These are phyloP conservation scores for Lenzites betulinus DNA, from an alignment of 768 basidiomycete species.

Conservation along the genomic window DNA sequence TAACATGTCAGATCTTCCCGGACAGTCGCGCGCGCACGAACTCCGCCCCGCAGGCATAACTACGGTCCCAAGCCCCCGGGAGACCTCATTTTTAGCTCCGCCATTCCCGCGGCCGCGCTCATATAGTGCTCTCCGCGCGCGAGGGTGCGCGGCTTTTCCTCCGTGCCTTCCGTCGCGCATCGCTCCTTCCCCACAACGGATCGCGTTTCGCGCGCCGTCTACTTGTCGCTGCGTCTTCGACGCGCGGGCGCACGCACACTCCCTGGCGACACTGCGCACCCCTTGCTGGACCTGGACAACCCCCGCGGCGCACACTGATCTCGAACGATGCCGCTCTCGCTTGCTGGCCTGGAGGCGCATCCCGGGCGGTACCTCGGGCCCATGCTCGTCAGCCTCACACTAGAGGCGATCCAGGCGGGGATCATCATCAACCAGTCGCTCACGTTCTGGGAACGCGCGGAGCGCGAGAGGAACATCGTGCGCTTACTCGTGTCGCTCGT, in stretches of 20 bases:
- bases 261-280: not conserved
- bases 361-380: conserved; percentile 29
- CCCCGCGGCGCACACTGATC: not conserved
- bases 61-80: conserved; percentile 3
- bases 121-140: conserved; percentile 9
- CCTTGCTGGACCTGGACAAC: not conserved
- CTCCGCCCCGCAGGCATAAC: conserved; percentile 3
- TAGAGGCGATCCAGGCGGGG: conserved; percentile 29
- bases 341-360: conserved; percentile 18
- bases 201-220: not conserved
- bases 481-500: conserved; percentile 27
- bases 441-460: conserved; percentile 27
- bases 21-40: not conserved
- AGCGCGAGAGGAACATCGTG: conserved; percentile 20
- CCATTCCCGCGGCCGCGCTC: conserved; percentile 12
- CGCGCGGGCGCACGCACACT: not conserved
- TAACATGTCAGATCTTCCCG: conserved; percentile 3
- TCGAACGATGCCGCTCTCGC: conserved; percentile 19
- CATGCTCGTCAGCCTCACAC: conserved; percentile 17
- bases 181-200: conserved; percentile 3
- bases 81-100: conserved; percentile 4
- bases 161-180: conserved; percentile 9
- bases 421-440: conserved; percentile 27
- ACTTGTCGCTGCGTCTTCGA: not conserved
- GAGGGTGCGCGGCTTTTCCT: not conserved